Percentiles rank a stretch among this genome's conserved stretches.
Evolutionary conservation across 345 rosid species (phyloP).

Genomic region (Clausena lansium): DNA sequence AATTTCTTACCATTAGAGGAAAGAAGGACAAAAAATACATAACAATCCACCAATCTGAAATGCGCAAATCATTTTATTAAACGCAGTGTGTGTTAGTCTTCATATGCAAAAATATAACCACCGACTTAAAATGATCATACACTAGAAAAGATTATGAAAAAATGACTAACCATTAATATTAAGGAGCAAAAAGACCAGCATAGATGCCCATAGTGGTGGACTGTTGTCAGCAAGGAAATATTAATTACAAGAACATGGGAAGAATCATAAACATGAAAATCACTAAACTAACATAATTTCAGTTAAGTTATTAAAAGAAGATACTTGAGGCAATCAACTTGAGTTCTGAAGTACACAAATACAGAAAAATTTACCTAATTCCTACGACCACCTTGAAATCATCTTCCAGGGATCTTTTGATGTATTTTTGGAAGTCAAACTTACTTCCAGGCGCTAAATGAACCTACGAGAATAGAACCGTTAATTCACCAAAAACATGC

Average conservation of each 20-base stretch:
- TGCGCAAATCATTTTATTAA: not conserved
- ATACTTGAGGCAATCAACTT: not conserved
- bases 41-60: slow-evolving; percentile 64
- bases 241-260: slow-evolving; percentile 13
- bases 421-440: slow-evolving; percentile 90
- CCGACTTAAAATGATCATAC: not conserved
- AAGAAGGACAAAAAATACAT: slow-evolving; percentile 57
- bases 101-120: not conserved
- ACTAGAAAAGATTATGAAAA: not conserved
- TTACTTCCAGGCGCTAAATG: slow-evolving; percentile 84
- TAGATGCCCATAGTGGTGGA: slow-evolving; percentile 75
- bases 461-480: slow-evolving; percentile 45
- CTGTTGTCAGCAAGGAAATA: slow-evolving; percentile 41
- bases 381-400: slow-evolving; percentile 97
- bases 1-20: slow-evolving; percentile 71
- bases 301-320: not conserved
- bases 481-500: slow-evolving; percentile 3
- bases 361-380: slow-evolving; percentile 51
- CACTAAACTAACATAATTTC: too few species aligned
- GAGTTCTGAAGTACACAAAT: not conserved
- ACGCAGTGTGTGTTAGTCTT: not conserved
- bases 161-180: slow-evolving; percentile 69
- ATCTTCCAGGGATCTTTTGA: slow-evolving; percentile 85
- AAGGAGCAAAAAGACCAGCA: slow-evolving; percentile 61
- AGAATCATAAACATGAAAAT: not conserved